These are phyloP conservation scores for Asclepias syriaca DNA, from an alignment of 257 asterid genomes.

Conservation along the genomic window DNA sequence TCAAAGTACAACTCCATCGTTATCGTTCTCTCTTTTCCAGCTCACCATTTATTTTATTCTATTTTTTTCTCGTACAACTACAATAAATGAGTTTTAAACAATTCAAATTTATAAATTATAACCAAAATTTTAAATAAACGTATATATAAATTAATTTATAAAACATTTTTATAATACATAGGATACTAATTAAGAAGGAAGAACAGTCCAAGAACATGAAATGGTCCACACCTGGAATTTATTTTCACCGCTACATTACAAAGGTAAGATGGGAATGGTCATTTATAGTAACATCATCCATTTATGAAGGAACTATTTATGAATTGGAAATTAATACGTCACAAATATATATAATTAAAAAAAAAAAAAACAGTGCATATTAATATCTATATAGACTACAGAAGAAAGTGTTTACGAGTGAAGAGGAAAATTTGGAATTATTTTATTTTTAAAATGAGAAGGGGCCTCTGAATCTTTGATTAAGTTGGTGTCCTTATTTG, in stretches of 20 bases:
- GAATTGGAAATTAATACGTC: not conserved
- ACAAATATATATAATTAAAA: no score
- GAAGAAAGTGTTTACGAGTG: not conserved
- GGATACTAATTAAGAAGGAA: slow-evolving; percentile 9
- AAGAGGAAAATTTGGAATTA: not conserved
- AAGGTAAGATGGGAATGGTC: not conserved
- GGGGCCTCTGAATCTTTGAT: slow-evolving; percentile 19
- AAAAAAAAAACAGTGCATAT: not conserved
- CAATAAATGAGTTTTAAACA: no score
- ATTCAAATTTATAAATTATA: no score
- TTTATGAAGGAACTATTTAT: not conserved
- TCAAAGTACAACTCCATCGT: no score
- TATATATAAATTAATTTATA: no score
- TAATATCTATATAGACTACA: no score
- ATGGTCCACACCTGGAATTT: slow-evolving; percentile 3
- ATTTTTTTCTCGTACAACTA: no score
- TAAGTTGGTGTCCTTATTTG: slow-evolving; percentile 15
- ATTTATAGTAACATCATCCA: slow-evolving; percentile 8
- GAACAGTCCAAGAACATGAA: not conserved
- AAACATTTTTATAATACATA: not conserved
- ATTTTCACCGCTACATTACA: not conserved
- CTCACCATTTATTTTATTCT: not conserved
- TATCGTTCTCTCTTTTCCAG: not conserved
- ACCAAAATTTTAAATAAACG: no score
- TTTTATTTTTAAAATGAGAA: not conserved